phyloP scores from a whole-genome alignment of 768 basidiomycete genomes.

The Tulasnella sp. region DNA sequence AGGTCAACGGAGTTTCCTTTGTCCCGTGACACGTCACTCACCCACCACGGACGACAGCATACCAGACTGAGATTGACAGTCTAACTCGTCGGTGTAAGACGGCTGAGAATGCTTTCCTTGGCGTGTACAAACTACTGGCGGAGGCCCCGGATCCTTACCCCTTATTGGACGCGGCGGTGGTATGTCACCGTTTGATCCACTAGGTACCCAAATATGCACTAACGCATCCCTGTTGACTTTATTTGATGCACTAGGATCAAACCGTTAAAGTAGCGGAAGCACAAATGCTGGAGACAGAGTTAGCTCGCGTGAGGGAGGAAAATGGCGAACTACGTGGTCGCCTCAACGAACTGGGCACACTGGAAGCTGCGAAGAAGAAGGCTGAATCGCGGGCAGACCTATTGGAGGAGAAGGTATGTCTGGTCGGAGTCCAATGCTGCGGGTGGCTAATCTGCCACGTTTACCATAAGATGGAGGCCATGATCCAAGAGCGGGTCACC shows the following conservation, averaged over 20 bases:
- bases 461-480: constrained; percentile 72
- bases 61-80: constrained; percentile 66
- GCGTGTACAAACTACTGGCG: constrained; percentile 88
- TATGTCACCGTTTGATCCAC: constrained; percentile 27
- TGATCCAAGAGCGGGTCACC: constrained; percentile 76
- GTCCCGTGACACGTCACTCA: background rate
- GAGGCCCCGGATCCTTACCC: constrained; percentile 98
- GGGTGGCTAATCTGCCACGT: background rate
- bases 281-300: constrained; percentile 57
- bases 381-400: constrained; percentile 59
- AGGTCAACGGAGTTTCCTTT: constrained; percentile 34
- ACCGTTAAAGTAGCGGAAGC: constrained; percentile 82
- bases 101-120: constrained; percentile 93
- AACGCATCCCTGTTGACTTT: background rate
- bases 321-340: constrained; percentile 66
- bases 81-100: constrained; percentile 85
- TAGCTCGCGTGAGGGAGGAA: constrained; percentile 64
- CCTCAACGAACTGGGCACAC: constrained; percentile 45
- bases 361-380: constrained; percentile 66
- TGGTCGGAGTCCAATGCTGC: background rate
- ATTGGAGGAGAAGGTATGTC: constrained; percentile 63
- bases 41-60: background rate
- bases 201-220: background rate
- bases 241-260: constrained; percentile 54
- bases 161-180: constrained; percentile 85